Evolutionary conservation across 306 rosid genomes (phyloP).

Genomic region (Coriaria nepalensis): DNA sequence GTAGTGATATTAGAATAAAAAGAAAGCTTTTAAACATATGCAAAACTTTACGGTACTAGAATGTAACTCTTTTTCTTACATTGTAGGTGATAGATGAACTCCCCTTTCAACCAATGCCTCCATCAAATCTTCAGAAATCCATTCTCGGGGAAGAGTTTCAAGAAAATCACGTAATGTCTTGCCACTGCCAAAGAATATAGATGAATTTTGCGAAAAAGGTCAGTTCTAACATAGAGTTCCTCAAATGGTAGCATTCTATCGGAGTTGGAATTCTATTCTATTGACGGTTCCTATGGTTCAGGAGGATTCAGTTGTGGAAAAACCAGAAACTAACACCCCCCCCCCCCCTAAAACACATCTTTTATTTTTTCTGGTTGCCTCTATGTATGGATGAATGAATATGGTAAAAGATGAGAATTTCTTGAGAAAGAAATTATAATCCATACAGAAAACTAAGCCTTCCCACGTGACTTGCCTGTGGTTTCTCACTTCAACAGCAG

Average conservation of each 20-base stretch:
- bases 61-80: conserved; percentile 26
- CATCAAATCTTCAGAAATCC: conserved; percentile 92
- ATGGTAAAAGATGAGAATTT: background rate
- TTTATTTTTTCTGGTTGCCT: too few species aligned
- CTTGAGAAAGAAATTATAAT: conserved; percentile 9
- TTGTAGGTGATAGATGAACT: conserved; percentile 64
- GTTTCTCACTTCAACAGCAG: conserved; percentile 81
- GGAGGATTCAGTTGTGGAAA: too few species aligned
- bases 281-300: too few species aligned
- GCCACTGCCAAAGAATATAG: conserved; percentile 53
- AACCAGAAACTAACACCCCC: too few species aligned
- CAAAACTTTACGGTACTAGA: too few species aligned
- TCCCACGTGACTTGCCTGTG: conserved; percentile 52
- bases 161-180: conserved; percentile 74
- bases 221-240: too few species aligned
- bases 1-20: too few species aligned
- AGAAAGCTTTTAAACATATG: too few species aligned
- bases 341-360: too few species aligned
- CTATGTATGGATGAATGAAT: too few species aligned
- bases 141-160: conserved; percentile 89
- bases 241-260: too few species aligned
- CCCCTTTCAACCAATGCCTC: conserved; percentile 71
- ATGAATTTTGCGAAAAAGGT: background rate
- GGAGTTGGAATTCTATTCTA: too few species aligned
- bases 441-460: conserved; percentile 4